Conservation (phyloP, 352 stramenopile species). For the Globisporangium perplexum region DNA sequence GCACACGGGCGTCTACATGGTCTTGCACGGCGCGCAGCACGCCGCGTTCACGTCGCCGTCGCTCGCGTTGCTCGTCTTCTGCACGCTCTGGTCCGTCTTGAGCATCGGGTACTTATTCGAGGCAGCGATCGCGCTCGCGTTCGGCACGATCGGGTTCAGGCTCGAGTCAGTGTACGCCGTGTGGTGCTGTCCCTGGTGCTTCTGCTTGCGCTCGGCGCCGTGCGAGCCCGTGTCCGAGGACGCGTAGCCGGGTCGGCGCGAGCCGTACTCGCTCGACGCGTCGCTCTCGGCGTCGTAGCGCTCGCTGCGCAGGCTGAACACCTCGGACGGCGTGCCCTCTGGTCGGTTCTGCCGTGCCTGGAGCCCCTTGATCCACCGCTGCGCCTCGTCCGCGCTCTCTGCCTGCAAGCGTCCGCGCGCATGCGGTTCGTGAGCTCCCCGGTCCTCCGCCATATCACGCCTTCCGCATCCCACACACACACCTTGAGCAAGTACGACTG, state of each 20-base stretch:
- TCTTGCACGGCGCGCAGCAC: conserved; percentile 61
- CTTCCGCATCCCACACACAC: too few species aligned
- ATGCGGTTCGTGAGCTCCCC: neutral
- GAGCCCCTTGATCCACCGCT: conserved; percentile 58
- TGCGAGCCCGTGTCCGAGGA: conserved; percentile 64
- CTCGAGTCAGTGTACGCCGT: conserved; percentile 49
- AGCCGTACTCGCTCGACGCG: conserved; percentile 69
- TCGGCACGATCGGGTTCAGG: conserved; percentile 63
- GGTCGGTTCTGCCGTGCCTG: conserved; percentile 65
- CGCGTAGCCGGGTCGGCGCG: conserved; percentile 38
- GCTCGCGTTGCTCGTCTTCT: conserved; percentile 25
- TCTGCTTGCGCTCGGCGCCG: conserved; percentile 25
- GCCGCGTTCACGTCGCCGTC: conserved; percentile 29
- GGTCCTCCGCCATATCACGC: too few species aligned
- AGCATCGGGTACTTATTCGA: conserved; percentile 67
- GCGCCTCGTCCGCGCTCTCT: conserved; percentile 61
- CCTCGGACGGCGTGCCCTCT: conserved; percentile 66
- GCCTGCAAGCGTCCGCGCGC: conserved; percentile 25
- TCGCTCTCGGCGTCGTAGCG: conserved; percentile 80
- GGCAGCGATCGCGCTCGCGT: conserved; percentile 55
- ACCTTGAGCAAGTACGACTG: conserved; percentile 84
- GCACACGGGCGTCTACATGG: conserved; percentile 37
- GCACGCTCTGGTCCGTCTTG: conserved; percentile 66
- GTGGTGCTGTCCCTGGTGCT: conserved; percentile 21
- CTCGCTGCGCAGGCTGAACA: conserved; percentile 79